Evolutionary conservation across 2,329 filamentous ascomycete genomes (phyloP), one percentile per base, ranked within the genome.

Genomic region (Fusarium annulatum): DNA sequence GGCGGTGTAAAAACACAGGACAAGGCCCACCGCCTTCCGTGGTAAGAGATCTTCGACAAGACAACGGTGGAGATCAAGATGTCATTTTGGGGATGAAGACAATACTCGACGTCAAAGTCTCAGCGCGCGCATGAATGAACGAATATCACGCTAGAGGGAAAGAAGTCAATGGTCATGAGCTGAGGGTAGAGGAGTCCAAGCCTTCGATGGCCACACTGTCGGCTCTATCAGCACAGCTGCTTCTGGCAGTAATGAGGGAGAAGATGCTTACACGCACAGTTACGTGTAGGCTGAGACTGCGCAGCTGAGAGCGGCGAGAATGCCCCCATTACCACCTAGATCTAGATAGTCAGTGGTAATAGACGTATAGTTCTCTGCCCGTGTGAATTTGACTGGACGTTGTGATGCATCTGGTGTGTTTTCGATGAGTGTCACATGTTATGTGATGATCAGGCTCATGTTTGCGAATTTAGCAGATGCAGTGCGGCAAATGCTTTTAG

Each of bases 311-410:
- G 39, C 21, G 36, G 8, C 38, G 7, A 1, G 7, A 41, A 41
- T 41, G 19, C 12, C 2, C 39, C 39, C 39, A n/a, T 2, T 14
- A 0, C 21, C 39, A 41, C 21, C 7, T 42, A 6, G 8, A 6
- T 2, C 26, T n/a, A n/a, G 21, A 42, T n/a, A n/a, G 21, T 0
- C 39, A n/a, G 39, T n/a, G 39, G 6, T 0, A n/a, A 7, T 42
- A n/a, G 39, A 42, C 14, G 8, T 41, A n/a, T 41, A 9, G 0
- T 6, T 41, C 5, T n/a, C 21, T 15, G 14, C 39, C 19, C 19
- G 1, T 41, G 39, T 9, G 21, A 15, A 3, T 10, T 42, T 4
- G 21, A 42, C 21, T 42, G 39, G 1, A 42, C 5, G 8, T 16
- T 5, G 39, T n/a, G 21, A 7, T 26, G 5, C 9, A 28, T 28